Evolutionary conservation across 352 stramenopile species (phyloP).

Genomic region (Pythium brassicae): DNA sequence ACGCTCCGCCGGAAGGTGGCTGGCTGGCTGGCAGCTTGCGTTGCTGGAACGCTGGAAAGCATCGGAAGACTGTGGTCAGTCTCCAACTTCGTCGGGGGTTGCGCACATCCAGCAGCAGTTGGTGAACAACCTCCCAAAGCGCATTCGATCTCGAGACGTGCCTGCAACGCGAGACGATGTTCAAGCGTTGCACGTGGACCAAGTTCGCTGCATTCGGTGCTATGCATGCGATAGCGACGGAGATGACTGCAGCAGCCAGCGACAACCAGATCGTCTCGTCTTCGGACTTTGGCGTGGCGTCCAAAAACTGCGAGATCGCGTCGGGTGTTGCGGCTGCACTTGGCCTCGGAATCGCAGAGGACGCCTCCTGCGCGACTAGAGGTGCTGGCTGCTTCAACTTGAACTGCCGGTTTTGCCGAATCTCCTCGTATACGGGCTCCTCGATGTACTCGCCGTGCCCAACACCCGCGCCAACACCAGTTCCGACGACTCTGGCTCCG

Average conservation of each 20-base stretch:
- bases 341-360: slow-evolving; percentile 4
- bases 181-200: not conserved
- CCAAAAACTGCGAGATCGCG: not conserved
- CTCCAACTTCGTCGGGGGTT: no score
- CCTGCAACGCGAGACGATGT: no score
- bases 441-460: slow-evolving; percentile 12
- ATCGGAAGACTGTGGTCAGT: no score
- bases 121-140: no score
- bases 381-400: slow-evolving; percentile 5
- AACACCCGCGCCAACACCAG: slow-evolving; percentile 1
- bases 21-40: no score
- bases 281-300: not conserved
- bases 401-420: slow-evolving; percentile 6
- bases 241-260: not conserved
- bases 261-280: not conserved
- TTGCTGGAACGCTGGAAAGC: no score
- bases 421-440: not conserved
- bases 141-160: no score
- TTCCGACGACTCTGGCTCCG: no score
- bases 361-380: not conserved
- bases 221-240: not conserved
- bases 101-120: no score
- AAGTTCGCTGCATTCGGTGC: not conserved
- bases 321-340: not conserved
- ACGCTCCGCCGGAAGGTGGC: no score